Base-by-base conservation (phyloP, 129 eudicot genomes). In the Logfia minima region DNA sequence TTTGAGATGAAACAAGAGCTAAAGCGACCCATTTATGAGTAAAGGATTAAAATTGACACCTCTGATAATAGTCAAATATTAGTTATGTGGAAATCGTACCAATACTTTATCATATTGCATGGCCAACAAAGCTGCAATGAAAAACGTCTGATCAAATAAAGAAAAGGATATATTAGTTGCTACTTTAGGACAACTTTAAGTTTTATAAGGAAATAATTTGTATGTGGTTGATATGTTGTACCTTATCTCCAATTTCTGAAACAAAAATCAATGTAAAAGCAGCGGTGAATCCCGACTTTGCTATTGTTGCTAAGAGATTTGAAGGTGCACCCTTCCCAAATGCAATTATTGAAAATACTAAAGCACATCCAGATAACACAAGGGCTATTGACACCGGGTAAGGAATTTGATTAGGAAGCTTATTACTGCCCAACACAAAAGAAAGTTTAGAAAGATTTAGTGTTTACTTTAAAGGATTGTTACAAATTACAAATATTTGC, bases 161-260 rank as follows among this genome's bases (percentile, higher is more conserved):
- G 29, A 3, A 82, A 66, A 70, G 73, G 13, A 66, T 75, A 71
- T 39, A 76, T 74, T 71, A 85, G 85, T 71, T 64, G 43, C 66
- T 61, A 73, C 23, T 8, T 41, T 35, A 68, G 8, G 78, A 39
- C 58, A 80, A 8, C 65, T 77, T 62, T 56, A 81, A 61, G 41
- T 68, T 55, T 21, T 28, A 18, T 6, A 75, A 43, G 41, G 35
- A 72, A 17, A 21, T 32, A 21, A 66, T 31, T 37, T 55, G 45
- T 72, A 74, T 74, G 66, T 31, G 23, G 63, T 5, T 35, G 18
- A 16, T 35, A 19, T 56, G 56, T 39, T 58, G 13, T 86, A 91
- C 97, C 99, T 94, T 94, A 84, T 94, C 99, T 70, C 99, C 99
- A 63, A 94, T 94, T 82, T 94, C 99, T 18, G 99, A 94, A 68